Conservation (phyloP, 108 stramenopile species). For the Cylindrotheca fusiformis region DNA sequence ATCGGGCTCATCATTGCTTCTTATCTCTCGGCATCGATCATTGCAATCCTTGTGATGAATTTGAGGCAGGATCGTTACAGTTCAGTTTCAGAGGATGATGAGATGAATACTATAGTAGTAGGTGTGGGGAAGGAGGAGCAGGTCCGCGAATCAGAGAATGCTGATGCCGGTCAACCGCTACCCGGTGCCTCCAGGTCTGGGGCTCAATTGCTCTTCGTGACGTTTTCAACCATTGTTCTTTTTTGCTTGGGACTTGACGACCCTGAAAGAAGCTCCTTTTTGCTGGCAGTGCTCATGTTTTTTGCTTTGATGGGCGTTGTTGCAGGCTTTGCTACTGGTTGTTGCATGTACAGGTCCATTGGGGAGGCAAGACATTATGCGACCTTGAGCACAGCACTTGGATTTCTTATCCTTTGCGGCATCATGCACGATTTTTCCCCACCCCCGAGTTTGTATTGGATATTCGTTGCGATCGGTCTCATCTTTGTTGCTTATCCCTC, state of each 20-base stretch:
- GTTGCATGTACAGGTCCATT: slow-evolving; percentile 96
- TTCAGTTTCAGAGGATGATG: slow-evolving; percentile 80
- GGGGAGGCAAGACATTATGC: slow-evolving; percentile 92
- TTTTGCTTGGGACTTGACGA: slow-evolving; percentile 90
- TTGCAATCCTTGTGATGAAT: slow-evolving; percentile 76
- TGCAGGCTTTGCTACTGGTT: slow-evolving; percentile 88
- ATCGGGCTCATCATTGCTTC: slow-evolving; percentile 85
- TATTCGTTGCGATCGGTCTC: slow-evolving; percentile 82
- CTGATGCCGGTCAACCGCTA: slow-evolving; percentile 93
- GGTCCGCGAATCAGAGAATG: slow-evolving; percentile 95
- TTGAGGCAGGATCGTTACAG: slow-evolving; percentile 49
- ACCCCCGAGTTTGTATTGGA: too few species aligned
- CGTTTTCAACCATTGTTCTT: slow-evolving; percentile 84
- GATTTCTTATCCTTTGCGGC: too few species aligned
- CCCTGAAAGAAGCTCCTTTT: slow-evolving; percentile 91
- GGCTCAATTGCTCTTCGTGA: slow-evolving; percentile 83
- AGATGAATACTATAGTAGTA: slow-evolving; percentile 79
- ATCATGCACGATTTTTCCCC: too few species aligned
- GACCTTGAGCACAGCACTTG: slow-evolving; percentile 79
- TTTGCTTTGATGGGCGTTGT: slow-evolving; percentile 92
- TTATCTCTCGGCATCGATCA: slow-evolving; percentile 84
- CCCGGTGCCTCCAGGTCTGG: slow-evolving; percentile 88
- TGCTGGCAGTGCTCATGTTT: slow-evolving; percentile 92
- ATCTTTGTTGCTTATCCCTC: slow-evolving; percentile 83
- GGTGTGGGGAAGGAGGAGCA: slow-evolving; percentile 92